Conservation (phyloP, 208 protist genomes). For the Tritrichomonas foetus region DNA sequence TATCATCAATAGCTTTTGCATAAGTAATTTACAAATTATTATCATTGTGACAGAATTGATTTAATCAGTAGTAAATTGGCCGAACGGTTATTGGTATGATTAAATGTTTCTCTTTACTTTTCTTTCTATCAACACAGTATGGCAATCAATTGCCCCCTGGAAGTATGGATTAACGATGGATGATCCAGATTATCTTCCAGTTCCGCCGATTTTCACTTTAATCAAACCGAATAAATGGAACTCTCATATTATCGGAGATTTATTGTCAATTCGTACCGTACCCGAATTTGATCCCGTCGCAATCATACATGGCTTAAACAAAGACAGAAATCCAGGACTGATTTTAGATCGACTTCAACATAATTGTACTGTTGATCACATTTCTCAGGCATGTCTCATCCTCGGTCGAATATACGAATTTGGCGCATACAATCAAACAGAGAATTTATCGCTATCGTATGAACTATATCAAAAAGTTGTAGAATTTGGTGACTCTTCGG, state of each 20-base stretch:
- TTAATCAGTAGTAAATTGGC: no score
- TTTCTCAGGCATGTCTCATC: neutral
- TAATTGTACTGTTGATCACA: neutral
- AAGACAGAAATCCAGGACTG: neutral
- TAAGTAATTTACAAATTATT: no score
- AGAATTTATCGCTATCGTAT: neutral
- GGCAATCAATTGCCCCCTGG: neutral
- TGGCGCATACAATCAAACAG: neutral
- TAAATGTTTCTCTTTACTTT: no score
- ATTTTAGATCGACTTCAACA: neutral
- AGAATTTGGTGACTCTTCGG: no score
- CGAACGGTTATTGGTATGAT: no score
- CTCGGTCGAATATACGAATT: slow-evolving; percentile 19
- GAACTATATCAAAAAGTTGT: neutral
- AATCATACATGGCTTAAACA: neutral
- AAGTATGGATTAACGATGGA: neutral
- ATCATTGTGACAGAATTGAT: no score
- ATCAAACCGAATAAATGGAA: neutral
- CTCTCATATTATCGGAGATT: neutral
- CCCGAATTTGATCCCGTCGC: no score
- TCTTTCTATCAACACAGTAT: neutral
- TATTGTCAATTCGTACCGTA: neutral
- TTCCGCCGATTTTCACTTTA: neutral
- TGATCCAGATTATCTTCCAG: neutral
- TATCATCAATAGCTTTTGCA: no score